Evolutionary conservation across 768 basidiomycete genomes (phyloP).

Genomic region (Agrocybe chaxingu): DNA sequence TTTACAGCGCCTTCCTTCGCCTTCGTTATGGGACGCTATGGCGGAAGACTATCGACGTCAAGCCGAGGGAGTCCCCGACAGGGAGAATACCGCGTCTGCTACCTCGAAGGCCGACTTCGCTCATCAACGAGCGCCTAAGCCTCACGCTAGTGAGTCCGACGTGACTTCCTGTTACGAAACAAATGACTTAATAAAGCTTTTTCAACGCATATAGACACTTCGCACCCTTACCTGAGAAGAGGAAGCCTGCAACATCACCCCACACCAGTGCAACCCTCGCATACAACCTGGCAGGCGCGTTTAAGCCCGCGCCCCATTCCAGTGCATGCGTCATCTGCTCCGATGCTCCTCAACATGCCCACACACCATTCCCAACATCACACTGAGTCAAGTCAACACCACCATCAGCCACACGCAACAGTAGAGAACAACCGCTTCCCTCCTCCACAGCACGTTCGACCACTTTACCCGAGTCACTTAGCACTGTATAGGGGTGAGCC

Average conservation of each 20-base stretch:
- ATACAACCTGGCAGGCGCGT: slow-evolving; percentile 1
- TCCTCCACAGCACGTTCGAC: too few relatives aligned
- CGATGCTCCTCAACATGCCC: slow-evolving; percentile 5
- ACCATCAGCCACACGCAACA: background rate
- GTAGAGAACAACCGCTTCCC: too few relatives aligned
- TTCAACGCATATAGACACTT: slow-evolving; percentile 10
- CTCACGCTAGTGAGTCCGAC: slow-evolving; percentile 14
- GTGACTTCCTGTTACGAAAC: background rate
- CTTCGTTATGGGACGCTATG: slow-evolving; percentile 13
- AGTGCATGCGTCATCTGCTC: background rate
- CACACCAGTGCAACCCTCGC: slow-evolving; percentile 4
- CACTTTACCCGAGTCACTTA: slow-evolving; percentile 2
- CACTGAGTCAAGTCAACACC: background rate
- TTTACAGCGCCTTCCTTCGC: slow-evolving; percentile 4
- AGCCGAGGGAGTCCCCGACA: slow-evolving; percentile 4
- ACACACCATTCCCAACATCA: slow-evolving; percentile 9
- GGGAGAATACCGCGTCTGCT: too few relatives aligned
- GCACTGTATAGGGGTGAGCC: background rate
- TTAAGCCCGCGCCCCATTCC: background rate
- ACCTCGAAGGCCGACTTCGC: too few relatives aligned
- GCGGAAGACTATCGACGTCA: slow-evolving; percentile 15
- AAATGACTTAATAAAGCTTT: background rate
- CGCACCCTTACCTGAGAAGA: slow-evolving; percentile 22
- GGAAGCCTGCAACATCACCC: slow-evolving; percentile 11
- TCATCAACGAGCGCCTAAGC: background rate